Conservation (phyloP, 371 early-diverging fungal species). For the Actinomortierella wolfii region DNA sequence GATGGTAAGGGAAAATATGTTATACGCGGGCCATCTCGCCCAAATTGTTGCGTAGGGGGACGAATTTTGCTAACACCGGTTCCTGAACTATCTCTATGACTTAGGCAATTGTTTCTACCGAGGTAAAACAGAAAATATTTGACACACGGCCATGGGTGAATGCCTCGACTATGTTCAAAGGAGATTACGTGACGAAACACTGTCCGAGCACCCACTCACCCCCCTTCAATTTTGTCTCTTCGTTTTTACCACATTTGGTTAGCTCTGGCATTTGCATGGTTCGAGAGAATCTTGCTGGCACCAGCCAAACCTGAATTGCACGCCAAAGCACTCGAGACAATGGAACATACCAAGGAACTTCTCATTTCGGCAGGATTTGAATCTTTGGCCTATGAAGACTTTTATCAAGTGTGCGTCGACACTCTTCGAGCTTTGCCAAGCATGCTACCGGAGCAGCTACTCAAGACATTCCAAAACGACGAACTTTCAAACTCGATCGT, state of each 20-base stretch:
- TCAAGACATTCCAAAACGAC: conserved; percentile 62
- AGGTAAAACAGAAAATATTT: conserved; percentile 49
- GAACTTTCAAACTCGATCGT: conserved; percentile 72
- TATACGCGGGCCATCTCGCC: no score
- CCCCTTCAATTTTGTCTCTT: neutral
- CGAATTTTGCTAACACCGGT: no score
- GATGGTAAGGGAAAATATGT: conserved; percentile 59
- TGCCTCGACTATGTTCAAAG: neutral
- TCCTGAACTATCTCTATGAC: neutral
- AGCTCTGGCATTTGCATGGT: conserved; percentile 76
- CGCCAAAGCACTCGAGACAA: conserved; percentile 40
- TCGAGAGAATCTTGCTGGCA: conserved; percentile 56
- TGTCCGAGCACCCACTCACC: neutral
- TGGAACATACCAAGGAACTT: conserved; percentile 55
- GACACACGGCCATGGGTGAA: neutral
- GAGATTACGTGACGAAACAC: neutral
- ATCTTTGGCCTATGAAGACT: conserved; percentile 66
- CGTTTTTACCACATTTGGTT: neutral
- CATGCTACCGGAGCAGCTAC: conserved; percentile 49
- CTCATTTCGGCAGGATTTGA: conserved; percentile 60
- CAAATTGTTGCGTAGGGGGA: neutral
- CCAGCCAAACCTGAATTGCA: conserved; percentile 32
- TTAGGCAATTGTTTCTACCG: conserved; percentile 75
- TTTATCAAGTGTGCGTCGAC: conserved; percentile 61
- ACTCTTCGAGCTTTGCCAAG: conserved; percentile 39